Percentiles rank a stretch among this genome's conserved stretches.
Conservation (phyloP, 139 green algal species). For the Zygnema circumcarinatum region DNA sequence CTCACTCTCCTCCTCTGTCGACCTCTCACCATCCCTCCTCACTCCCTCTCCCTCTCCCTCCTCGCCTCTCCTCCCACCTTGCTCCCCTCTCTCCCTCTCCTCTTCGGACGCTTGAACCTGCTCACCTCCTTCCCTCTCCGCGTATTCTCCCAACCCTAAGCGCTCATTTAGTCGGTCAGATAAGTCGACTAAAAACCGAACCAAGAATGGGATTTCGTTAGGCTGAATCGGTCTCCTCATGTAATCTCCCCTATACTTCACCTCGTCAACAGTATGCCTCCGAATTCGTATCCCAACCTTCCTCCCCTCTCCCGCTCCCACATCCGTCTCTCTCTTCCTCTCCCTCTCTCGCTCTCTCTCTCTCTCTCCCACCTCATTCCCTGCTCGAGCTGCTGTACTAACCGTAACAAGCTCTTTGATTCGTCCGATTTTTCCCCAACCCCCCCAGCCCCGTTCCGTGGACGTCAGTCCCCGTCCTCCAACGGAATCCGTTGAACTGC, state of each 20-base stretch:
- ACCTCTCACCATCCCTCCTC: neutral
- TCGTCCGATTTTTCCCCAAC: too few species aligned
- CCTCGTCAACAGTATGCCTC: constrained; percentile 15
- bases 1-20: neutral
- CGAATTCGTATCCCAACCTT: constrained; percentile 10
- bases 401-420: too few species aligned
- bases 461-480: too few species aligned
- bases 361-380: too few species aligned
- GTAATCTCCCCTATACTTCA: constrained; percentile 77
- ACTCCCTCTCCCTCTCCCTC: neutral
- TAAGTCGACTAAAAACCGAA: constrained; percentile 71
- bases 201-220: constrained; percentile 77
- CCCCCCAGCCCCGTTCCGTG: too few species aligned
- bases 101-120: neutral
- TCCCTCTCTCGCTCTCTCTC: too few species aligned
- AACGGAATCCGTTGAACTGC: too few species aligned
- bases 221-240: constrained; percentile 76
- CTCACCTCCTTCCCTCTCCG: neutral
- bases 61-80: neutral
- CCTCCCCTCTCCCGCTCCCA: too few species aligned
- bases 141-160: neutral
- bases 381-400: too few species aligned
- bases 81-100: neutral
- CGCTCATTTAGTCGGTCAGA: constrained; percentile 39
- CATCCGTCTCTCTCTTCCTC: too few species aligned